phyloP scores from a whole-genome alignment of 2,329 filamentous ascomycete species.

The Bipolaris oryzae region DNA sequence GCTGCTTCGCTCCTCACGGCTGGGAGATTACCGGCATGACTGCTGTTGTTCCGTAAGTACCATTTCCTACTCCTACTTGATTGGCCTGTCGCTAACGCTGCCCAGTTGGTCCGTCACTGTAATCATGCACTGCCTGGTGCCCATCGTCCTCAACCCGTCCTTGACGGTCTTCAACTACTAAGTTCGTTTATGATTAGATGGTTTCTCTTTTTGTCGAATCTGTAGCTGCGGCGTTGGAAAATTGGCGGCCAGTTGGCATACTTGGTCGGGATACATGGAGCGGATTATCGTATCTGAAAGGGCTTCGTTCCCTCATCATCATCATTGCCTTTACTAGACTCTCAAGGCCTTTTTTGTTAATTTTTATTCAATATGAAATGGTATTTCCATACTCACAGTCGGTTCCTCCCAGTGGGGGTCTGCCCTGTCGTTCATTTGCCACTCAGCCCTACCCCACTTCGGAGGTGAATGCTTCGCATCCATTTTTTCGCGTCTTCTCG shows the following conservation, averaged over 20 bases:
- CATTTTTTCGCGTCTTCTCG: background rate
- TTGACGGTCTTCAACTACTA: slow-evolving; percentile 79
- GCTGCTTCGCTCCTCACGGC: slow-evolving; percentile 69
- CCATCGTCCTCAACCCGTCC: slow-evolving; percentile 73
- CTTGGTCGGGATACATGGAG: slow-evolving; percentile 10
- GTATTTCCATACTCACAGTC: background rate
- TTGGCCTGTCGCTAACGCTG: slow-evolving; percentile 4
- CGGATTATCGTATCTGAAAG: slow-evolving; percentile 9
- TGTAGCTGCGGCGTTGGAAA: slow-evolving; percentile 8
- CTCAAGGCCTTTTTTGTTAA: slow-evolving; percentile 8
- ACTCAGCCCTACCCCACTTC: background rate
- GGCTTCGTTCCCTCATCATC: slow-evolving; percentile 1
- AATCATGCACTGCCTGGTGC: slow-evolving; percentile 70
- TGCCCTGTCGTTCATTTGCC: background rate
- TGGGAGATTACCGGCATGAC: slow-evolving; percentile 58
- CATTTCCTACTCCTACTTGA: background rate
- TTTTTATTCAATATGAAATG: slow-evolving; percentile 11
- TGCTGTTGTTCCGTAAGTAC: slow-evolving; percentile 67
- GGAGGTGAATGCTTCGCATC: background rate
- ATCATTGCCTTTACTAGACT: slow-evolving; percentile 7
- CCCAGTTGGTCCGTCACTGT: slow-evolving; percentile 65
- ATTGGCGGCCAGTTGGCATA: slow-evolving; percentile 17
- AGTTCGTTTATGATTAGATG: slow-evolving; percentile 9
- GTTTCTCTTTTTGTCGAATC: slow-evolving; percentile 9
- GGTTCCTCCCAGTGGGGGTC: too few relatives aligned